A percentile compares a stretch with the other conserved stretches of the same genome.
These are phyloP conservation scores for Sambucus nigra DNA, from an alignment of 129 eudicot genomes.

Conservation along the genomic window DNA sequence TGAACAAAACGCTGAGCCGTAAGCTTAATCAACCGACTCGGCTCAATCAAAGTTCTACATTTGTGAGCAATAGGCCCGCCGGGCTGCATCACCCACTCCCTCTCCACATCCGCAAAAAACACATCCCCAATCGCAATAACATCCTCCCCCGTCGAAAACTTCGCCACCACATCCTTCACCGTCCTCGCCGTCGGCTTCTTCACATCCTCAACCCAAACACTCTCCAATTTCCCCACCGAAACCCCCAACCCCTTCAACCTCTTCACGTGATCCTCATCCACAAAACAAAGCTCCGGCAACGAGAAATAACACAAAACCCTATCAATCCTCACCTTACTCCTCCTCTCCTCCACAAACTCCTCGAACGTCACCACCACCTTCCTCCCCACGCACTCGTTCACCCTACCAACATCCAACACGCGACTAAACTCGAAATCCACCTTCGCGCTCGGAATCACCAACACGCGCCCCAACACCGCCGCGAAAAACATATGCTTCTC, in stretches of 20 bases:
- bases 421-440: conserved; percentile 74
- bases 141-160: conserved; percentile 58
- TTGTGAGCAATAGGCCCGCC: conserved; percentile 92
- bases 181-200: conserved; percentile 69
- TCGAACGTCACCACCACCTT: conserved; percentile 77
- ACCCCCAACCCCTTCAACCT: conserved; percentile 70
- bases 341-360: conserved; percentile 51
- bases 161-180: conserved; percentile 44
- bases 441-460: conserved; percentile 76
- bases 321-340: conserved; percentile 49
- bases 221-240: conserved; percentile 46
- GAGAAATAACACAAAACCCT: conserved; percentile 83
- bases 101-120: conserved; percentile 93
- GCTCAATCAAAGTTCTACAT: conserved; percentile 84
- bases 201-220: conserved; percentile 87
- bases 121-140: conserved; percentile 96
- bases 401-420: conserved; percentile 75
- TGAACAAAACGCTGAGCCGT: conserved; percentile 94
- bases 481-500: conserved; percentile 99
- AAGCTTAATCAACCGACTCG: conserved; percentile 71
- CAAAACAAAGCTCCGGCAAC: conserved; percentile 58
- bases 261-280: conserved; percentile 82
- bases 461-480: conserved; percentile 50
- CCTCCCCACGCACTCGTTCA: conserved; percentile 68
- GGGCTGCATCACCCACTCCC: conserved; percentile 89